Evolutionary conservation across 2,329 filamentous ascomycete genomes (phyloP).

Genomic region (Myriosclerotinia scirpicola): DNA sequence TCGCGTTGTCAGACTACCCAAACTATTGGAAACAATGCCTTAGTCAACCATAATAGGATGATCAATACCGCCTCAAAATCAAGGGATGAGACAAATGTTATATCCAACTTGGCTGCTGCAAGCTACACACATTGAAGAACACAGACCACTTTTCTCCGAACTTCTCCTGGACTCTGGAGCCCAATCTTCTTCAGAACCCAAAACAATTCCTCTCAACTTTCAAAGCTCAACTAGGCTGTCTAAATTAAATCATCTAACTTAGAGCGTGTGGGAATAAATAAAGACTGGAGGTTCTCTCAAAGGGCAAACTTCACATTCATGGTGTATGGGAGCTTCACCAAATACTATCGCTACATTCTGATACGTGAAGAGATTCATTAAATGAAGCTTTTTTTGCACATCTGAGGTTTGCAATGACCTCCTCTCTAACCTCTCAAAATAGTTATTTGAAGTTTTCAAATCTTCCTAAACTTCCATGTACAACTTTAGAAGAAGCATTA

Average conservation of each 20-base stretch:
- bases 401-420: neutral
- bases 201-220: neutral
- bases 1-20: too few relatives aligned
- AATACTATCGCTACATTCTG: neutral
- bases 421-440: neutral
- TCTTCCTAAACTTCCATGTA: neutral
- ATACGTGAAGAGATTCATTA: neutral
- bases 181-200: neutral
- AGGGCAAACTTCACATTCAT: neutral
- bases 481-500: neutral
- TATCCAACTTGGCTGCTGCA: too few relatives aligned
- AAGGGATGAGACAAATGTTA: neutral
- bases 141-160: neutral
- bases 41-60: neutral
- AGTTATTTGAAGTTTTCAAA: neutral
- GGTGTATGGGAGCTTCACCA: neutral
- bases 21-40: neutral
- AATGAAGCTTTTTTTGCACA: neutral
- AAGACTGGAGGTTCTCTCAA: neutral
- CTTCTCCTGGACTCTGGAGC: neutral
- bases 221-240: neutral
- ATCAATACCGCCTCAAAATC: neutral
- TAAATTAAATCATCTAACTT: neutral
- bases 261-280: neutral
- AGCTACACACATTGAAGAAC: too few relatives aligned